Evolutionary conservation across 2,329 filamentous ascomycete genomes (phyloP), one percentile per base, ranked within the genome.

Genomic region (Saccharata proteae): DNA sequence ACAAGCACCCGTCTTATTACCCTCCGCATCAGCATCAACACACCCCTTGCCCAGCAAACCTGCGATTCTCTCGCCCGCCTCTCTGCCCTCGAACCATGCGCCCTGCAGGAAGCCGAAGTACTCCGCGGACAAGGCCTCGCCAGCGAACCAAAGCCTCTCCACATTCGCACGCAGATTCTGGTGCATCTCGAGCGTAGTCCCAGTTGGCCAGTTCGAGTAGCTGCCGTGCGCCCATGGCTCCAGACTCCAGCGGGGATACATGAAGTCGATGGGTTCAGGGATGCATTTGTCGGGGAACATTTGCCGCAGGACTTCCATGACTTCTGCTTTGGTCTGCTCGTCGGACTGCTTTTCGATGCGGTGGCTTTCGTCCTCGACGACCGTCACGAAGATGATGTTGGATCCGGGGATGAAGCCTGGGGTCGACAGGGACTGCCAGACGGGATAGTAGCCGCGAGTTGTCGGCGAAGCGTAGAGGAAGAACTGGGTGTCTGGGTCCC

Each of bases 161-260:
- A 75, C 52, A 37, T 77, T 78, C n/a, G 74, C 71, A 1, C 76
- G 66, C 8, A 80, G 57, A 40, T 80, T 80, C 45, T 80, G 69
- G 40, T 80, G 76, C 55, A 64, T 70, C 43, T 78, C 69, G 0
- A 80, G 56, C 0, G 69, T 74, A 25, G 72, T 71, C 1, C 69
- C 69, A 0, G 65, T 55, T 0, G 76, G 76, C 77, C 75, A 80
- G 47, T 79, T 79, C 21, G 70, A 74, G 51, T 77, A 80, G 14
- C 67, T 74, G 3, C 76, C 76, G 32, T 65, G 71, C 0, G 62
- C 43, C 64, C 66, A 67, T 3, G 62, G 61, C 19, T 52, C 53
- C 3, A 46, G 43, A 10, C 50, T 68, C 72, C 71, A 77, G 22
- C 70, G 61, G 2, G 74, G 74, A 38, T 77, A 78, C 43, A 62